Conservation (phyloP, 2,329 filamentous ascomycete species). For the Spiromastix sp. region DNA sequence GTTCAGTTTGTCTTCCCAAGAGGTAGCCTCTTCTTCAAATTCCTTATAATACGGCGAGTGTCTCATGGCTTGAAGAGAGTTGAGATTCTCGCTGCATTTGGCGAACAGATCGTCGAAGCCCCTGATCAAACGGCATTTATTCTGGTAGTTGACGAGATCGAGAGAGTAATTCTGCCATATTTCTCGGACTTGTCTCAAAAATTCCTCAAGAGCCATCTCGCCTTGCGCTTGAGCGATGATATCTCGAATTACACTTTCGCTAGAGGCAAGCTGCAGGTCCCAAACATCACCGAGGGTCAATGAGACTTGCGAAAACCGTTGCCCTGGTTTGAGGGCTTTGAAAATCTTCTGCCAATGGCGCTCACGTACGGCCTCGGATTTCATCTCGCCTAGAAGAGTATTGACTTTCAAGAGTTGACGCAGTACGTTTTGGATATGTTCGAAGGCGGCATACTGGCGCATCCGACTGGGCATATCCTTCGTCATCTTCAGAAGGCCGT, state of each 20-base stretch:
- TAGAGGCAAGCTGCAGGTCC: constrained; percentile 85
- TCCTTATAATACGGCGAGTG: constrained; percentile 99
- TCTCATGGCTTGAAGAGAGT: constrained; percentile 95
- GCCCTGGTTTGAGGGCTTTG: constrained; percentile 85
- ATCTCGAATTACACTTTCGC: constrained; percentile 77
- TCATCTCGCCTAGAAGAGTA: constrained; percentile 74
- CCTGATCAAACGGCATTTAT: constrained; percentile 91
- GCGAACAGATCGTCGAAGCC: constrained; percentile 98
- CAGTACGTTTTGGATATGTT: constrained; percentile 88
- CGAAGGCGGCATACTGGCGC: constrained; percentile 99
- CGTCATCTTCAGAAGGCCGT: constrained; percentile 90
- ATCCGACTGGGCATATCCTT: constrained; percentile 99
- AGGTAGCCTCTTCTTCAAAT: constrained; percentile 92
- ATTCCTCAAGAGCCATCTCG: constrained; percentile 97
- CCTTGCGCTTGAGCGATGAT: constrained; percentile 94
- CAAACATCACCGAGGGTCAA: constrained; percentile 98
- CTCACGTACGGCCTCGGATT: constrained; percentile 92
- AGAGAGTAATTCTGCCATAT: constrained; percentile 93
- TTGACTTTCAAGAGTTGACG: constrained; percentile 88
- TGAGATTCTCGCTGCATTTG: constrained; percentile 96
- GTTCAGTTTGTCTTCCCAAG: constrained; percentile 97
- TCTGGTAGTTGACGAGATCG: constrained; percentile 94
- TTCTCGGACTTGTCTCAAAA: constrained; percentile 89
- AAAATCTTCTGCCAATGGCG: constrained; percentile 97
- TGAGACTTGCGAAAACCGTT: constrained; percentile 85